phyloP scores from a whole-genome alignment of 495 filamentous ascomycete species.

The Polyplosphaeria fusca region DNA sequence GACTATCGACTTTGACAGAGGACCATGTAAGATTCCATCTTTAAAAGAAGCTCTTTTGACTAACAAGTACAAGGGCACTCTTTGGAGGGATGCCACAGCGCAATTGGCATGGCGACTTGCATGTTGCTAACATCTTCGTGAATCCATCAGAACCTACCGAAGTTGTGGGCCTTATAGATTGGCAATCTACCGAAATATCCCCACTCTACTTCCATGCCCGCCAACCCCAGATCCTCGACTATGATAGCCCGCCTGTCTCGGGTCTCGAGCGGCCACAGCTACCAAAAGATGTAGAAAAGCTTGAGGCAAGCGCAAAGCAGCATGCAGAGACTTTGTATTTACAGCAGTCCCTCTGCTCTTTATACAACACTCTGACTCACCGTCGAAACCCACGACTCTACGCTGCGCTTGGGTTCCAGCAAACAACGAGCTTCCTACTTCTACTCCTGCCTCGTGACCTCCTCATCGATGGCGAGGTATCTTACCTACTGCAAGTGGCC shows the following conservation, averaged over 20 bases:
- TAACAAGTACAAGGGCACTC: slow-evolving; percentile 16
- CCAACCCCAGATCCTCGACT: slow-evolving; percentile 19
- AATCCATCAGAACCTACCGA: slow-evolving; percentile 19
- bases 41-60: slow-evolving; percentile 11
- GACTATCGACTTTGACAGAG: slow-evolving; percentile 6
- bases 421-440: too few species aligned
- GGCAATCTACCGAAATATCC: slow-evolving; percentile 22
- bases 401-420: too few species aligned
- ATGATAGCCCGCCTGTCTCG: slow-evolving; percentile 23
- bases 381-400: too few species aligned
- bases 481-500: too few species aligned
- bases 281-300: slow-evolving; percentile 15
- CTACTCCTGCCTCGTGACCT: too few species aligned
- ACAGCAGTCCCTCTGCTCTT: slow-evolving; percentile 23
- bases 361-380: slow-evolving; percentile 24
- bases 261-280: slow-evolving; percentile 14
- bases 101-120: slow-evolving; percentile 30
- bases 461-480: too few species aligned
- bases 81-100: slow-evolving; percentile 20
- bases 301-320: slow-evolving; percentile 14
- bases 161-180: slow-evolving; percentile 23
- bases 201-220: slow-evolving; percentile 26
- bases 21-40: slow-evolving; percentile 25
- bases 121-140: slow-evolving; percentile 29
- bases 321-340: slow-evolving; percentile 16